phyloP scores from a whole-genome alignment of 2,329 filamentous ascomycete species.

The Penicillium sp. region DNA sequence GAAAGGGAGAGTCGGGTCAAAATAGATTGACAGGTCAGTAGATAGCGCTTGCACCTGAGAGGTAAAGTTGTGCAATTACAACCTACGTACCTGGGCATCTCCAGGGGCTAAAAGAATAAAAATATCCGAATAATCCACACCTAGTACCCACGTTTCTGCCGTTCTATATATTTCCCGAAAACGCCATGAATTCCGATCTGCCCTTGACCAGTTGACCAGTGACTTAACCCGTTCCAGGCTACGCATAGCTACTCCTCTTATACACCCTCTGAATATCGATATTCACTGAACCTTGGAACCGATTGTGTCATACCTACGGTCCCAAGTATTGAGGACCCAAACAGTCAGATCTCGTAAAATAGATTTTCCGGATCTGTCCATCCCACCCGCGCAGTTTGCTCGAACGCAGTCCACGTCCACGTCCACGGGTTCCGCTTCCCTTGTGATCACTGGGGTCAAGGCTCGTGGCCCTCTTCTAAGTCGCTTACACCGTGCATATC shows the following conservation, averaged over 20 bases:
- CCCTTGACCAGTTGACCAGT: not conserved
- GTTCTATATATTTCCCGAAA: not conserved
- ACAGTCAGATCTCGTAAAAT: not conserved
- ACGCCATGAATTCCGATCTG: not conserved
- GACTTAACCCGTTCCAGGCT: not conserved
- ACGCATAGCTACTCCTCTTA: not conserved
- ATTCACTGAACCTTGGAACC: not conserved
- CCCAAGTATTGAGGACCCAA: not conserved
- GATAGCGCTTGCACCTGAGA: too few species aligned
- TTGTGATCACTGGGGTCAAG: not conserved
- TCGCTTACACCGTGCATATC: not conserved
- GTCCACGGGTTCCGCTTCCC: not conserved
- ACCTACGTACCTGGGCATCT: too few species aligned
- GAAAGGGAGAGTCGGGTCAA: not conserved
- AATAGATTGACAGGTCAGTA: too few species aligned
- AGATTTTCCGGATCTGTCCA: slow-evolving; percentile 7
- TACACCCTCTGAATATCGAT: not conserved
- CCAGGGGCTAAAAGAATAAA: too few species aligned
- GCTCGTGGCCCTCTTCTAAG: not conserved
- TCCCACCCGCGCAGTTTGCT: not conserved
- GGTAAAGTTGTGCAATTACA: too few species aligned
- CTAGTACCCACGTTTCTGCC: not conserved
- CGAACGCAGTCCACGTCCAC: not conserved
- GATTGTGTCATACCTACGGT: not conserved
- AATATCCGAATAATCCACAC: too few species aligned